A percentile compares a stretch with the other conserved stretches of the same genome.
phyloP scores from a whole-genome alignment of 2,329 filamentous ascomycete species.

The Pseudogymnoascus sp. region DNA sequence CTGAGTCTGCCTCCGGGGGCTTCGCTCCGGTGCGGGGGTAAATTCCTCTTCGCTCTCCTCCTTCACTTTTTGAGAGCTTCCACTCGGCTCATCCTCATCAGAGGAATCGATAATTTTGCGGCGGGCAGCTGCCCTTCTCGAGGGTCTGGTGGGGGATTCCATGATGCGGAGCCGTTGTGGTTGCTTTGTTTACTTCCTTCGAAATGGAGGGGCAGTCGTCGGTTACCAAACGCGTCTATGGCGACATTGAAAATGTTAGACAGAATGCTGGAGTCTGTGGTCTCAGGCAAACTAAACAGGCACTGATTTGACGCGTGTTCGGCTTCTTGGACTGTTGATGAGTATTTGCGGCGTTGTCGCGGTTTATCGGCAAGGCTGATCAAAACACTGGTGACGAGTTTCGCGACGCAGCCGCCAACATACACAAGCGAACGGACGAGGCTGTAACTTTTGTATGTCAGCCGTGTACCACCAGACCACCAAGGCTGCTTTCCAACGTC shows the following conservation, averaged over 20 bases:
- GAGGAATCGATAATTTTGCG: constrained; percentile 69
- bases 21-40: constrained; percentile 60
- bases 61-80: constrained; percentile 45
- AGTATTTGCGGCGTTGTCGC: not conserved
- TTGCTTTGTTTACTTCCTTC: constrained; percentile 8
- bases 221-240: not conserved
- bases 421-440: not conserved
- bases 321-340: not conserved
- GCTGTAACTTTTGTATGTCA: constrained; percentile 7
- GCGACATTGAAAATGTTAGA: not conserved
- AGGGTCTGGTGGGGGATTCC: constrained; percentile 42
- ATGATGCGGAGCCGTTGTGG: not conserved
- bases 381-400: constrained; percentile 4
- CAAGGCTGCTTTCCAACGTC: not conserved
- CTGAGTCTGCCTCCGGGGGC: constrained; percentile 43
- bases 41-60: constrained; percentile 69
- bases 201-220: not conserved
- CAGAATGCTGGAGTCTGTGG: not conserved
- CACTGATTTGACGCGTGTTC: not conserved
- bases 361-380: constrained; percentile 6
- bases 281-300: not conserved
- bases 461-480: constrained; percentile 2
- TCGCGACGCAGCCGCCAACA: not conserved
- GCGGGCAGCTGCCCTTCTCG: constrained; percentile 53
- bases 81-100: constrained; percentile 63